These are phyloP conservation scores for Chrysanthemum makinoi DNA, from an alignment of 129 eudicot species.

Conservation along the genomic window DNA sequence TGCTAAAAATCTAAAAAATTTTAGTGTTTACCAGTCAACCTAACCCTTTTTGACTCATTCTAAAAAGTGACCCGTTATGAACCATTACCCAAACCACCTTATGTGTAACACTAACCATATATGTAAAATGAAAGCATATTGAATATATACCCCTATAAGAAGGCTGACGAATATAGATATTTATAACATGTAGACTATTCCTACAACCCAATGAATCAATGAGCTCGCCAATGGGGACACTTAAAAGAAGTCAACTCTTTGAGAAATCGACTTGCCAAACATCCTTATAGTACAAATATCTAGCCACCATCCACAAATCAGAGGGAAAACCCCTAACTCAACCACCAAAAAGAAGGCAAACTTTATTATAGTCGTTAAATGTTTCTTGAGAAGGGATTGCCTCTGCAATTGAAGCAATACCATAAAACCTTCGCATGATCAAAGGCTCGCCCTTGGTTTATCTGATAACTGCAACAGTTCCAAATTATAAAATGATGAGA, in stretches of 20 bases:
- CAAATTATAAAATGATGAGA: conserved; percentile 66
- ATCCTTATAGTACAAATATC: conserved; percentile 87
- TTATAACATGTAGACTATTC: conserved; percentile 92
- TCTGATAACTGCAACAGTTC: conserved; percentile 59
- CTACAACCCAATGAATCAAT: conserved; percentile 93
- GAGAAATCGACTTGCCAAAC: conserved; percentile 84
- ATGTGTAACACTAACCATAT: not conserved
- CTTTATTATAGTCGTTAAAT: conserved; percentile 86
- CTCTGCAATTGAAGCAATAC: conserved; percentile 79
- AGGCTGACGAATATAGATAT: conserved; percentile 95
- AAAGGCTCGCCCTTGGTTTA: conserved; percentile 82
- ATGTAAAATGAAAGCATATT: not conserved
- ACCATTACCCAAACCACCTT: conserved; percentile 4
- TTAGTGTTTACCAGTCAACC: not conserved
- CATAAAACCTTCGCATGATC: conserved; percentile 82
- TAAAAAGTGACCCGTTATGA: not conserved
- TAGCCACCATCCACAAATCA: conserved; percentile 99
- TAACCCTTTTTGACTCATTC: not conserved
- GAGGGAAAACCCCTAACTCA: conserved; percentile 95
- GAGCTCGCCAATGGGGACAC: conserved; percentile 90
- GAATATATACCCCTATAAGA: conserved; percentile 83
- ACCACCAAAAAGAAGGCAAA: conserved; percentile 93
- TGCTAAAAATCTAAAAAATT: not conserved
- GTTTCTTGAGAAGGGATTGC: conserved; percentile 82
- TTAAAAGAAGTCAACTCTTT: conserved; percentile 81